These are phyloP conservation scores for Aschersonia sp. DNA, from an alignment of 2,329 filamentous ascomycete genomes.

Conservation along the genomic window DNA sequence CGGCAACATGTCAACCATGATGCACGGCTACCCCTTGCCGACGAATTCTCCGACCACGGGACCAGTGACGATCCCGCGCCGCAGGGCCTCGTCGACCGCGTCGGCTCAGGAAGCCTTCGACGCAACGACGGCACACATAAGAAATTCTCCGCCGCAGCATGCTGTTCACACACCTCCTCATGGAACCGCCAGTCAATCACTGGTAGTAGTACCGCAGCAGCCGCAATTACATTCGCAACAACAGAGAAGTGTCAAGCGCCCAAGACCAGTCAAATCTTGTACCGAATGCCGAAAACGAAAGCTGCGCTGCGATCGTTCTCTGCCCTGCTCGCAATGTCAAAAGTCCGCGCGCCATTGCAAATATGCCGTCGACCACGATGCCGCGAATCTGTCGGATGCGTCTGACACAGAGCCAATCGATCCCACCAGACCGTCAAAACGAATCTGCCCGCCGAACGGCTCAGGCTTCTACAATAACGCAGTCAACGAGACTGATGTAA, in stretches of 20 bases:
- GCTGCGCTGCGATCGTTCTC: slow-evolving; percentile 39
- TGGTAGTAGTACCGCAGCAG: slow-evolving; percentile 8
- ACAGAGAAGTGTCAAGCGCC: slow-evolving; percentile 35
- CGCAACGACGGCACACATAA: slow-evolving; percentile 2
- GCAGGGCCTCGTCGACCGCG: slow-evolving; percentile 2
- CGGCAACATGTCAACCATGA: slow-evolving; percentile 2
- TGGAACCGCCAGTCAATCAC: slow-evolving; percentile 7
- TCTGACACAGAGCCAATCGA: slow-evolving; percentile 26
- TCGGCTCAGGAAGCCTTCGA: slow-evolving; percentile 4
- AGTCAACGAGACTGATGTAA: slow-evolving; percentile 11
- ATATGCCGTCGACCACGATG: slow-evolving; percentile 35
- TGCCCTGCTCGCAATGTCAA: slow-evolving; percentile 42
- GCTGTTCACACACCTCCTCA: slow-evolving; percentile 3
- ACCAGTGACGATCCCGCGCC: not conserved
- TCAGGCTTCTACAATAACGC: slow-evolving; percentile 8
- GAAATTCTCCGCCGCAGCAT: slow-evolving; percentile 6
- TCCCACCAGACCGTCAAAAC: slow-evolving; percentile 21
- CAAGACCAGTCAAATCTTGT: slow-evolving; percentile 40
- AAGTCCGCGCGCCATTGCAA: slow-evolving; percentile 39
- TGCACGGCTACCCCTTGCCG: slow-evolving; percentile 6
- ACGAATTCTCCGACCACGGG: slow-evolving; percentile 1
- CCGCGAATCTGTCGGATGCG: slow-evolving; percentile 31
- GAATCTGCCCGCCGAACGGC: slow-evolving; percentile 17
- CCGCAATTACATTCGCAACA: slow-evolving; percentile 14
- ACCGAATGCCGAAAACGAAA: slow-evolving; percentile 44